Base-by-base conservation (phyloP, 1,284 basidiomycete species). In the Apiotrichum akiyoshidainum region DNA sequence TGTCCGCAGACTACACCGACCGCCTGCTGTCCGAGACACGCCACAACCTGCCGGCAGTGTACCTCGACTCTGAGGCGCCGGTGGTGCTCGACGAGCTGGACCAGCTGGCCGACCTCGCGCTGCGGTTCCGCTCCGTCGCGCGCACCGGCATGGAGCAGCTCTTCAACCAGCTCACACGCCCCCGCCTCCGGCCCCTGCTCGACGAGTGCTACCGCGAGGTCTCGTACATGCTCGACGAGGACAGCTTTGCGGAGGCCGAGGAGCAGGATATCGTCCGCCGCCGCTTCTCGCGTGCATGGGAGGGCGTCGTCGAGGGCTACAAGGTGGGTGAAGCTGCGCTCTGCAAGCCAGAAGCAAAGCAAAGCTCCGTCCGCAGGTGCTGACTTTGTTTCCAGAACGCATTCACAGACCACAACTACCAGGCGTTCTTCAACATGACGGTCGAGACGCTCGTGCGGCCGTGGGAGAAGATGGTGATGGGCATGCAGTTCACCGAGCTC, bases 161-260 rank as follows among this genome's bases (percentile, higher is more conserved):
- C 22, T 98, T 98, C 81, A 94, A 91, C 64, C 92, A 96, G 70
- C 82, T 97, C 11, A 83, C 94, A 57, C 84, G 92, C 26, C 91
- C 94, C 0, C 87, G 87, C 58, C 75, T 99, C 37, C 85, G 93
- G 19, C 87, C 85, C 13, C 80, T 99, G 48, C 82, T 98, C 41
- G 77, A 85, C 5, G 95, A 99, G 57, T 84, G 92, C 12, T 96
- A 96, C 76, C 89, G 87, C 68, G 93, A 95, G 61, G 83, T 92
- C 3, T 85, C 86, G 5, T 99, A 99, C 73, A 78, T 90, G 17
- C 79, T 97, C 16, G 90, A 96, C 70, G 95, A 99, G 59, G 92
- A 95, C 55, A 78, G 80, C 0, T 98, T 94, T 72, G 81, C 87
- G 3, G 80, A 85, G 2, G 87, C 91, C 2, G 93, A 97, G 70